Conservation (phyloP, 1,139 yeast genomes). For the Barnettozyma hawaiiensis region DNA sequence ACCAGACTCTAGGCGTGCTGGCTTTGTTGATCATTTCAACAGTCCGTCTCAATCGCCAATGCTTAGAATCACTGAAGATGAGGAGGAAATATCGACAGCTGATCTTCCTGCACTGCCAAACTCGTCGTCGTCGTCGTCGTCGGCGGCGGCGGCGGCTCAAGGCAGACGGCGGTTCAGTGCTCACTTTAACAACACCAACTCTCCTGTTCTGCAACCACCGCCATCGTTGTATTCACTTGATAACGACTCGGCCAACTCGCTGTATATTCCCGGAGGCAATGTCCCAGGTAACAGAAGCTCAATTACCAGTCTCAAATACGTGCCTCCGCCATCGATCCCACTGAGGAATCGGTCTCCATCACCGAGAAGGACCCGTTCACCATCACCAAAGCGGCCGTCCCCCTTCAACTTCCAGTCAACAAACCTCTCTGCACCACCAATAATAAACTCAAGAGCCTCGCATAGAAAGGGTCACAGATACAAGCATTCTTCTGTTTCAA, state of each 20-base stretch:
- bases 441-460: slow-evolving; percentile 39
- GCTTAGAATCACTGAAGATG: slow-evolving; percentile 25
- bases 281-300: slow-evolving; percentile 25
- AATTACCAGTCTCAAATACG: slow-evolving; percentile 27
- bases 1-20: slow-evolving; percentile 12
- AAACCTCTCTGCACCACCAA: slow-evolving; percentile 29
- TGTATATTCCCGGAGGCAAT: slow-evolving; percentile 25
- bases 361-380: slow-evolving; percentile 30
- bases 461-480: slow-evolving; percentile 93
- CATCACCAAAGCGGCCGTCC: slow-evolving; percentile 36
- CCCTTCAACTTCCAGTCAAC: slow-evolving; percentile 52
- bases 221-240: slow-evolving; percentile 17
- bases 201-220: slow-evolving; percentile 10
- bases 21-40: slow-evolving; percentile 19
- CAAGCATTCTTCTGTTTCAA: slow-evolving; percentile 93
- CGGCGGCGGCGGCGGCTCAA: no score
- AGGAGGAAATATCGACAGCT: slow-evolving; percentile 7
- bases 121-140: no score
- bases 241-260: slow-evolving; percentile 22
- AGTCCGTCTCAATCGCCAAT: slow-evolving; percentile 24
- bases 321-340: slow-evolving; percentile 32
- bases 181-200: slow-evolving; percentile 12
- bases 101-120: slow-evolving; percentile 19
- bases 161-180: slow-evolving; percentile 18
- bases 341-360: slow-evolving; percentile 33